These are phyloP conservation scores for Xylaria multiplex DNA, from an alignment of 2,329 filamentous ascomycete species.

Conservation along the genomic window DNA sequence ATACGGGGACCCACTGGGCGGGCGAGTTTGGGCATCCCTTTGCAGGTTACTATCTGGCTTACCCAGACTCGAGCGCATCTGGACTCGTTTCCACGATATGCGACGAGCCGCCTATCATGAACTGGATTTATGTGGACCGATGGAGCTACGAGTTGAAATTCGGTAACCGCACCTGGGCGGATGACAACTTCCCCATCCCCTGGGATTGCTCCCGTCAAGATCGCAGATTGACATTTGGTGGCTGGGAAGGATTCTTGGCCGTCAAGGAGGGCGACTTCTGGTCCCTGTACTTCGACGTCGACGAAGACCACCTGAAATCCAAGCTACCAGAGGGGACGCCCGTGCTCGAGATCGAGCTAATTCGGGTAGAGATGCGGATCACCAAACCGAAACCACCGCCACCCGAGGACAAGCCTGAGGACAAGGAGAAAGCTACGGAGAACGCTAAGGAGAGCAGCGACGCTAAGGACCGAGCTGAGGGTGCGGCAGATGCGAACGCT, in stretches of 20 bases:
- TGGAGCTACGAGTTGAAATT: conserved; percentile 58
- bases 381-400: conserved; percentile 33
- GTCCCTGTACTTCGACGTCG: conserved; percentile 59
- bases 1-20: conserved; percentile 53
- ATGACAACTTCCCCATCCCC: conserved; percentile 57
- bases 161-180: conserved; percentile 54
- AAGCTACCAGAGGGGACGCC: conserved; percentile 58
- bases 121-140: conserved; percentile 60
- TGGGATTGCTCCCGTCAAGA: conserved; percentile 63
- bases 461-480: conserved; percentile 16
- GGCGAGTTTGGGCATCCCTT: conserved; percentile 59
- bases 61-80: conserved; percentile 58
- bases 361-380: conserved; percentile 58
- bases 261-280: conserved; percentile 58
- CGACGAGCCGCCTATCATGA: conserved; percentile 59
- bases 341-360: conserved; percentile 65
- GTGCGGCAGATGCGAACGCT: conserved; percentile 23
- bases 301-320: conserved; percentile 55
- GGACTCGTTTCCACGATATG: conserved; percentile 60
- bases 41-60: conserved; percentile 66
- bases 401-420: conserved; percentile 19
- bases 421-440: conserved; percentile 14
- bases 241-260: conserved; percentile 61
- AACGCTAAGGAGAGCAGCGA: background rate
- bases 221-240: conserved; percentile 58